phyloP scores from a whole-genome alignment of 345 rosid genomes.

The Brassica incana region DNA sequence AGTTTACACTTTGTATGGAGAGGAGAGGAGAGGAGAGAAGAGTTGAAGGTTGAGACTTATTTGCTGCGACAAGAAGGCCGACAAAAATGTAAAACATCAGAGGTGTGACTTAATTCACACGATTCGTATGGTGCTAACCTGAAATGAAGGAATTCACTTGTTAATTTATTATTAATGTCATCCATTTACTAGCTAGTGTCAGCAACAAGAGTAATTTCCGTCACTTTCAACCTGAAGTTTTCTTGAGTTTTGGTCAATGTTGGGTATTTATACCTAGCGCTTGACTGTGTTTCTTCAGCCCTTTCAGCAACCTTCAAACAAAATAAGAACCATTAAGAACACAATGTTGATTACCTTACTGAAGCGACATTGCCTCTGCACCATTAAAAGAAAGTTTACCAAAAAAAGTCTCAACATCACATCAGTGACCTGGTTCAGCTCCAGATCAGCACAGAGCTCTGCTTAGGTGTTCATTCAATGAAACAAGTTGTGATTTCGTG shows the following conservation, averaged over 20 bases:
- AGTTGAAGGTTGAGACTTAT: not conserved
- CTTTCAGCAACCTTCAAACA: not conserved
- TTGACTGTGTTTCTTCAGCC: not conserved
- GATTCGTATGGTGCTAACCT: not conserved
- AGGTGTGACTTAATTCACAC: conserved; percentile 8
- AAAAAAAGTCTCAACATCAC: too few species aligned
- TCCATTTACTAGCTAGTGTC: not conserved
- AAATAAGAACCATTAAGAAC: not conserved
- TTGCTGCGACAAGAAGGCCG: not conserved
- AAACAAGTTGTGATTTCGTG: too few species aligned
- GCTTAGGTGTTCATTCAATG: too few species aligned
- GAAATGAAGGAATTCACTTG: not conserved
- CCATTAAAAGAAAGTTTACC: not conserved
- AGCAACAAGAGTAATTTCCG: not conserved
- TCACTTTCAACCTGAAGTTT: not conserved
- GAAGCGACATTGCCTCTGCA: not conserved
- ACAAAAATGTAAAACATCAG: not conserved
- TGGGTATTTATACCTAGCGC: not conserved
- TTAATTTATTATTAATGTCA: not conserved
- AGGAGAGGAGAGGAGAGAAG: not conserved
- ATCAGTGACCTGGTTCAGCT: too few species aligned
- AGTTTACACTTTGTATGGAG: not conserved
- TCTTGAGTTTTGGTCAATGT: not conserved
- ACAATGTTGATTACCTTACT: not conserved
- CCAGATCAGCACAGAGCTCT: too few species aligned